phyloP scores from a whole-genome alignment of 768 basidiomycete genomes.

The Rhodotorula taiwanensis region DNA sequence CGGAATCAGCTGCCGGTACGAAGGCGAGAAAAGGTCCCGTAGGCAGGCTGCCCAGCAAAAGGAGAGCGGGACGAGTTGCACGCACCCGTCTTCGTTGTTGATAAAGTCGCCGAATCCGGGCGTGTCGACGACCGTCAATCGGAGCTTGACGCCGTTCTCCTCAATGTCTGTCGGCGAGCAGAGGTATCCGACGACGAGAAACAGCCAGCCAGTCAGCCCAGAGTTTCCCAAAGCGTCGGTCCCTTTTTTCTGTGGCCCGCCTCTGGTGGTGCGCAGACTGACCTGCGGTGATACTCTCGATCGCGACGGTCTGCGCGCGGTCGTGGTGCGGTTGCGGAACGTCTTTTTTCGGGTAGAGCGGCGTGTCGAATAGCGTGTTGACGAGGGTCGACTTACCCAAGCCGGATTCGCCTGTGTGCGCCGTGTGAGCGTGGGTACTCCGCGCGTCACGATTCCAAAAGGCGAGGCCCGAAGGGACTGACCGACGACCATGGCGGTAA shows the following conservation, averaged over 20 bases:
- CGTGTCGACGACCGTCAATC: constrained; percentile 97
- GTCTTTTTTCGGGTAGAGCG: constrained; percentile 83
- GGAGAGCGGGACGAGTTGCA: no score
- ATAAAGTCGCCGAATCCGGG: constrained; percentile 99
- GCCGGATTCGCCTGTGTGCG: constrained; percentile 76
- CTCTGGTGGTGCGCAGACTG: constrained; percentile 45
- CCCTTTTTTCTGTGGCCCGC: no score
- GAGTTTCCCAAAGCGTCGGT: no score
- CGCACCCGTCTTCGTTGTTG: constrained; percentile 94
- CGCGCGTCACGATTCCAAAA: no score
- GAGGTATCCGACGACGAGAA: no score
- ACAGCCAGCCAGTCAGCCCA: no score
- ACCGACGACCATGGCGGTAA: constrained; percentile 99
- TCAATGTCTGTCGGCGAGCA: constrained; percentile 69
- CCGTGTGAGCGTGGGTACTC: constrained; percentile 7
- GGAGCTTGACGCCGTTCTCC: constrained; percentile 92
- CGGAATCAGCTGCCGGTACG: no score
- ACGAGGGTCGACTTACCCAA: constrained; percentile 97
- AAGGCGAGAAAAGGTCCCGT: no score
- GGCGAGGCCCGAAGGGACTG: constrained; percentile 46
- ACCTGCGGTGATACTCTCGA: constrained; percentile 98
- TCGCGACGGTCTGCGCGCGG: constrained; percentile 84
- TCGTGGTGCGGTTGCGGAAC: constrained; percentile 77
- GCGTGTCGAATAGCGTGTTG: constrained; percentile 97
- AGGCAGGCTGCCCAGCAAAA: no score